Base-by-base conservation (phyloP, 202 grass and related monocot species). In the Zizania palustris region DNA sequence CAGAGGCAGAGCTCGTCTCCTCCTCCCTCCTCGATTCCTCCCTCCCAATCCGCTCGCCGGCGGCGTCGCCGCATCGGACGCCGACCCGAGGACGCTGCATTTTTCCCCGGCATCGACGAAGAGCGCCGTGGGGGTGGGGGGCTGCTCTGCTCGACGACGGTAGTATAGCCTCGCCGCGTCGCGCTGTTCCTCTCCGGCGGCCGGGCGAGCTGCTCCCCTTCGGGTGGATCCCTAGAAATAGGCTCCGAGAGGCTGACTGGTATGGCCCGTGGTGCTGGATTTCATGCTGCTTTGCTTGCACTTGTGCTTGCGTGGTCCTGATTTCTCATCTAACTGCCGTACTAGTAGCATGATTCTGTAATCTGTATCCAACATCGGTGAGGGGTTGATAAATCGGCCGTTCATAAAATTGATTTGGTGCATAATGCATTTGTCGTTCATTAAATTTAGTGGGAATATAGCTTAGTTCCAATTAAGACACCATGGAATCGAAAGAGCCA, bases 1-100 rank as follows among this genome's bases (percentile, higher is more conserved):
- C 38, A 7, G 12, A 61, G 21, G 2, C 38, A 7, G 12, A 61
- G 21, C 62, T 39, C 78, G 60, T 67, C 65, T 73, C 42, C 78
- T 14, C 57, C 53, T 20, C 35, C 41, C 13, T 60, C 62, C 69
- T 62, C 76, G 76, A 79, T 69, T 40, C 62, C 53, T 65, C 50
- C 78, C 21, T 66, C 73, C 44, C 42, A 63, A 48, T n/a, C 16
- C 16, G 65, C 77, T 7, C 33, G 48, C 15, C 12, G 37, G 12
- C 59, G 5, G 41, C 10, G 5, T 48, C 4, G 43, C 65, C 6
- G 66, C 44, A 21, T 44, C 11, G 18, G 9, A 42, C 11, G 18
- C 0, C 4, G 40, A 42, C 6, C 6, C 4, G 40, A 42, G 44
- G 44, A 11, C 44, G 44, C 77, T 63, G 79, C 79, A 87, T 83